Evolutionary conservation across 2,329 filamentous ascomycete genomes (phyloP), one percentile per base, ranked within the genome.

Genomic region (Coniochaeta ligniaria): DNA sequence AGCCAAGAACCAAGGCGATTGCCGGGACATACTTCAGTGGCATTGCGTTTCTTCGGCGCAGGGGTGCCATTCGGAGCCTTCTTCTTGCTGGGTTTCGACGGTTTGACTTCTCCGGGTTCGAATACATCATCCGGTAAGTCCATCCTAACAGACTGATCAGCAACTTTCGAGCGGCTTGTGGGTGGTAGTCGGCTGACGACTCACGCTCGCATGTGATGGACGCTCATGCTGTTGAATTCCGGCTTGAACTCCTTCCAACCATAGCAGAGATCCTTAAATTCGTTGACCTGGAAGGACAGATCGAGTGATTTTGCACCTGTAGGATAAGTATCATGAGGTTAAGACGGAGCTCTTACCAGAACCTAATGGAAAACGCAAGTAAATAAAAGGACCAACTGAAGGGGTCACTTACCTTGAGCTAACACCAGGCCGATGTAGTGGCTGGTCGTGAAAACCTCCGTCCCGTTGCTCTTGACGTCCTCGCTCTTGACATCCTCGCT

Each of bases 401-500:
- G 38, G 58, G 31, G 38, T 22, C 35, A 77, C 84, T 72, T 81
- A 92, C 91, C 88, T 78, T 88, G 83, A 41, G 82, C 81, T 60
- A 97, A 76, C 67, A 94, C 89, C 56, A 98, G 81, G 38, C 95
- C 95, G 70, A 99, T 92, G 71, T 98, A 99, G 73, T 93, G 94
- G 1, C 93, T 97, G 26, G 92, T 92, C 0, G 94, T 98, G 72
- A 91, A 96, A 31, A 98, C 78, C 60, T 80, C 78, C 50, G 73
- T 66, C 47, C 69, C 60, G n/a, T 60, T 57, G n/a, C 57, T 26
- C 38, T 65, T 35, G 6, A 20, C 33, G 24, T 56, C 57, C 2
- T 57, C n/a, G 17, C 57, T 24, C 38, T 65, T 33, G 3, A 24
- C 35, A 16, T 57, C 57, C 2, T 57, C 60, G 2, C 60, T 60